Base-by-base conservation (phyloP, 2,329 filamentous ascomycete genomes). In the Thelonectria blattea region DNA sequence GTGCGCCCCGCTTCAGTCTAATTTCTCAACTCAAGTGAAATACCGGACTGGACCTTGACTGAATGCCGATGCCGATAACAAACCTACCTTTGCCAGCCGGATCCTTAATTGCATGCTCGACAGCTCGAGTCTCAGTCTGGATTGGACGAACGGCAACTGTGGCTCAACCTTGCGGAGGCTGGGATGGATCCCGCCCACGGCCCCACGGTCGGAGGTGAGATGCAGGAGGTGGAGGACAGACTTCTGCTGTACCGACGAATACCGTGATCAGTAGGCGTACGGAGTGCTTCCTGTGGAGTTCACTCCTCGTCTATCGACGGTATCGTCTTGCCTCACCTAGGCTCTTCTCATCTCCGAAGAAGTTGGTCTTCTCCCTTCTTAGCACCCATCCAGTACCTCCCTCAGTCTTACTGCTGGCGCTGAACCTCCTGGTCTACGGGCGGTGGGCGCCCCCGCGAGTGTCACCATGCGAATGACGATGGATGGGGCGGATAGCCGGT, bases 261-360 rank as follows among this genome's bases (percentile, higher is more conserved):
- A 30, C 27, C 27, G 27, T 30, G 27, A 30, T 30, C 27, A 4
- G 27, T 30, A 9, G 27, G 27, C 27, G 27, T 30, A 30, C 27
- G 27, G 27, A 30, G 27, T 10, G 27, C 27, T 30, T 30, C 27
- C 27, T 30, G 27, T 30, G 27, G 27, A 30, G 27, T 30, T 30
- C 27, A 30, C 27, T 7, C 27, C 8, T 30, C 27, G 27, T 30
- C 5, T 30, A 2, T 30, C 27, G 27, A 30, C 27, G 27, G 48
- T 51, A 47, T 34, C n/a, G 10, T 58, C 49, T 60, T 63, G 65
- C 62, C 58, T 67, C 60, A 32, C 47, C 62, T 20, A 49, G 54
- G 58, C 62, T 57, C 59, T 17, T 51, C 51, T 55, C 59, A 64
- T 57, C 53, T 58, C 52, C 61, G 51, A 57, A 65, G 68, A 6